These are phyloP conservation scores for Fonsecaea nubica DNA, from an alignment of 2,329 filamentous ascomycete species.

Conservation along the genomic window DNA sequence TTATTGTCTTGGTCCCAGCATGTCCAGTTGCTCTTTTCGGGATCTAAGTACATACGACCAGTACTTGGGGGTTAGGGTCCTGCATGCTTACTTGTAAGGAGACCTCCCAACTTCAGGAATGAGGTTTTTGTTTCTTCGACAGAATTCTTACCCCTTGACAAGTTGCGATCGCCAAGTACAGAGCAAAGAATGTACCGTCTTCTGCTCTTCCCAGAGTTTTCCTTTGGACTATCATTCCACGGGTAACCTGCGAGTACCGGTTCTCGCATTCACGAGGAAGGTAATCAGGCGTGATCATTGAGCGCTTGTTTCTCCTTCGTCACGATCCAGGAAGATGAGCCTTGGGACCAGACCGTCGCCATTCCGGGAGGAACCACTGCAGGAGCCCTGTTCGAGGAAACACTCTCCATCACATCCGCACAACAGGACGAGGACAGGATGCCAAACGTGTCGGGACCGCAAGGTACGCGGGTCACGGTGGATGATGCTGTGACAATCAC, in stretches of 20 bases:
- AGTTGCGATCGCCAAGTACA: neutral
- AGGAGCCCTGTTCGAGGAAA: neutral
- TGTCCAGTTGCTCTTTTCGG: neutral
- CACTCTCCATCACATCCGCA: neutral
- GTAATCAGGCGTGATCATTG: too few relatives aligned
- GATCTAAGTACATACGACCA: too few relatives aligned
- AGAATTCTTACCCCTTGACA: neutral
- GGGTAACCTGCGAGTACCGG: neutral
- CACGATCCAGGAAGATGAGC: neutral
- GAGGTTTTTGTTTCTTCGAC: neutral
- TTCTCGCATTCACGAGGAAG: too few relatives aligned
- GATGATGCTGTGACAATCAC: neutral
- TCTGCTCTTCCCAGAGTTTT: neutral
- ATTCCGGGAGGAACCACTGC: neutral
- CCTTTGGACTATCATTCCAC: neutral
- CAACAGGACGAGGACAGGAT: neutral
- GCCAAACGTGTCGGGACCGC: neutral
- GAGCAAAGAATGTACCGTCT: neutral
- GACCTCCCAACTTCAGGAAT: neutral
- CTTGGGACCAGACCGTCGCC: neutral
- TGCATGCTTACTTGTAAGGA: neutral
- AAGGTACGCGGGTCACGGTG: neutral
- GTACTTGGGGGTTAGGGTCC: neutral
- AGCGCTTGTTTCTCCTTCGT: too few relatives aligned
- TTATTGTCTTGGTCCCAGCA: neutral